Conservation (phyloP, 2,329 filamentous ascomycete genomes). For the Pestalotiopsis sp. region DNA sequence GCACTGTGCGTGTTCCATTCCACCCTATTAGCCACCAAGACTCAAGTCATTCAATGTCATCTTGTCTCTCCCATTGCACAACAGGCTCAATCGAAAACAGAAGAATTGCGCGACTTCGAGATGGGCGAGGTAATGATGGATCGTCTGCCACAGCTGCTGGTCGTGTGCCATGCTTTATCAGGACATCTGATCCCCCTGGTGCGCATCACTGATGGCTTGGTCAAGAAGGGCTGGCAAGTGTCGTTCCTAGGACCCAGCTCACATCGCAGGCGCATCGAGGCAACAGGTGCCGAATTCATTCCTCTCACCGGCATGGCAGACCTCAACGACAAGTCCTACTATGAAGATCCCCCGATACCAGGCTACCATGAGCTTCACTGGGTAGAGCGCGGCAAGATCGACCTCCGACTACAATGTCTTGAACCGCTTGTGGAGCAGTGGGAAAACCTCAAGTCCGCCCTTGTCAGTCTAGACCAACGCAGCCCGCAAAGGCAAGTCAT, state of each 20-base stretch:
- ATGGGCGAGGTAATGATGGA: not conserved
- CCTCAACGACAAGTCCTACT: slow-evolving; percentile 36
- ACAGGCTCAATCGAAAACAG: not conserved
- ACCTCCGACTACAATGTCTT: slow-evolving; percentile 33
- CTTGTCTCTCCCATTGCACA: not conserved
- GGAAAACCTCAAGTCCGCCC: slow-evolving; percentile 30
- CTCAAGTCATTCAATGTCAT: not conserved
- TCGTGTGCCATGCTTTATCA: slow-evolving; percentile 37
- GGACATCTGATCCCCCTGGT: slow-evolving; percentile 39
- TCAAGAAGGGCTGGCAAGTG: slow-evolving; percentile 31
- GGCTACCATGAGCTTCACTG: slow-evolving; percentile 27
- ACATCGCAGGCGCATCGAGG: slow-evolving; percentile 36
- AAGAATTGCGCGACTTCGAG: not conserved
- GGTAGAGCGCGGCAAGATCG: slow-evolving; percentile 33
- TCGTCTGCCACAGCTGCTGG: slow-evolving; percentile 18
- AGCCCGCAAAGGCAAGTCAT: slow-evolving; percentile 24
- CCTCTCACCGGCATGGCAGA: slow-evolving; percentile 33
- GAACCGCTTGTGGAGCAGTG: slow-evolving; percentile 36
- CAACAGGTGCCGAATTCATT: slow-evolving; percentile 34
- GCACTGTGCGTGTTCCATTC: not conserved
- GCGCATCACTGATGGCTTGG: slow-evolving; percentile 35
- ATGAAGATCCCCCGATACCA: slow-evolving; percentile 25
- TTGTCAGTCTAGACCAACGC: slow-evolving; percentile 23
- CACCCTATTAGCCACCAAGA: not conserved
- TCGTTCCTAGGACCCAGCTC: slow-evolving; percentile 38